phyloP scores from a whole-genome alignment of 2,329 filamentous ascomycete species.

The Sarocladium brachiariae region DNA sequence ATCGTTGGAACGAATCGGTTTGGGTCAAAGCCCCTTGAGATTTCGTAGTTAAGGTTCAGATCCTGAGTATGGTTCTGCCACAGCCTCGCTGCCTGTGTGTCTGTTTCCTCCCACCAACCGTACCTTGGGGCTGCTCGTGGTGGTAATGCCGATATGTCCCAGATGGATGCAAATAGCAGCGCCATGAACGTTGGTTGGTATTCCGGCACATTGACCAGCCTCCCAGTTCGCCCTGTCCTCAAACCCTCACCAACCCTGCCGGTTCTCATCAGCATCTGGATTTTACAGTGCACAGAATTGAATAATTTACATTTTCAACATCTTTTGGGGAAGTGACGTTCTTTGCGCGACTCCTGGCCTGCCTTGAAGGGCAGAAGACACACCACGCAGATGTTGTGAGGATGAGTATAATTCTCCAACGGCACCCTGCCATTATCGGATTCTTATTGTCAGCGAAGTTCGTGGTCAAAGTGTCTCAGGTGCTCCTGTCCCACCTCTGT shows the following conservation, averaged over 20 bases:
- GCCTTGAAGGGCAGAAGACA: conserved; percentile 23
- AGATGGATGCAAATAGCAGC: conserved; percentile 36
- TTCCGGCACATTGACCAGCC: conserved; percentile 32
- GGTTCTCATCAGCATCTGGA: neutral
- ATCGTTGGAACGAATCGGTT: conserved; percentile 26
- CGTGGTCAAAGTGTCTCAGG: neutral
- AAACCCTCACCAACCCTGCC: conserved; percentile 33
- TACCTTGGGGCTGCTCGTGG: conserved; percentile 28
- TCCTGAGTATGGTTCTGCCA: conserved; percentile 30
- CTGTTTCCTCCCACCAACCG: conserved; percentile 29
- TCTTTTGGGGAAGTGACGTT: conserved; percentile 32
- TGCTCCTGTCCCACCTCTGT: conserved; percentile 28
- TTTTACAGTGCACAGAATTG: too few relatives aligned
- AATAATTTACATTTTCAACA: conserved; percentile 32
- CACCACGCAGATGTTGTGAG: conserved; percentile 34
- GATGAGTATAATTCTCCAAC: conserved; percentile 36
- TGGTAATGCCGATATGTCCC: conserved; percentile 29
- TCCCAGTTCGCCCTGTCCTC: conserved; percentile 30
- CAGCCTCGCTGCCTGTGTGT: conserved; percentile 27
- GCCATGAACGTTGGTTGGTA: conserved; percentile 39
- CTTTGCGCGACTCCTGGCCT: conserved; percentile 16
- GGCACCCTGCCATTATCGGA: too few relatives aligned
- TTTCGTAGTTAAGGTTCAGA: conserved; percentile 30
- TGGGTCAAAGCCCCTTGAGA: conserved; percentile 26
- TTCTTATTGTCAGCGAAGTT: neutral